Percentiles rank a stretch among this genome's conserved stretches.
Conservation (phyloP, 176 grass and related monocot genomes). For the Musa itinerans region DNA sequence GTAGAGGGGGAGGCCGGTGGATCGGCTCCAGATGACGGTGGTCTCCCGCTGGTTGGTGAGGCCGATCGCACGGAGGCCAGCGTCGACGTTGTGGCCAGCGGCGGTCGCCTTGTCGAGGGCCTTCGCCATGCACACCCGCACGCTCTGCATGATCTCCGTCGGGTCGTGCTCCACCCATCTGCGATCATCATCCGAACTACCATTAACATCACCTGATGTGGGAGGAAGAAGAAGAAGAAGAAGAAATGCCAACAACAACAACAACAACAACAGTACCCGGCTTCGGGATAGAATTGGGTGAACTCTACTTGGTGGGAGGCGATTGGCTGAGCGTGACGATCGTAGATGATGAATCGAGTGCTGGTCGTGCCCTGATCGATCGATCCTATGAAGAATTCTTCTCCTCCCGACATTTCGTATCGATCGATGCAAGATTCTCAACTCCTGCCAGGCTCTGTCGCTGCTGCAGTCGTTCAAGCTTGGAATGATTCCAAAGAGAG, state of each 20-base stretch:
- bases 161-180: conserved; percentile 99
- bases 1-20: conserved; percentile 72
- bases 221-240: no score
- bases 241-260: not conserved
- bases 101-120: conserved; percentile 49
- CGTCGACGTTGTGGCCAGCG: conserved; percentile 37
- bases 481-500: no score
- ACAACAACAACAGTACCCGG: conserved; percentile 35
- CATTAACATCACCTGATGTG: no score
- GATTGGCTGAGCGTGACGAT: conserved; percentile 52
- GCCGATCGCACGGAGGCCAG: conserved; percentile 62
- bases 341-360: conserved; percentile 92
- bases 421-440: not conserved
- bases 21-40: conserved; percentile 60
- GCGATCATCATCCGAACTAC: not conserved
- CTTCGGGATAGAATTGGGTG: conserved; percentile 84
- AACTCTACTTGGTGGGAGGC: conserved; percentile 93
- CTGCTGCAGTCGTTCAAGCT: no score
- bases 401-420: conserved; percentile 30
- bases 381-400: conserved; percentile 62
- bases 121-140: conserved; percentile 53
- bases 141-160: conserved; percentile 71
- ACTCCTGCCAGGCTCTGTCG: not conserved
- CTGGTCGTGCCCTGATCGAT: conserved; percentile 96
- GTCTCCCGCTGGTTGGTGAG: conserved; percentile 97